Conservation (phyloP, 1,284 basidiomycete species). For the Cutaneotrichosporon sp. region DNA sequence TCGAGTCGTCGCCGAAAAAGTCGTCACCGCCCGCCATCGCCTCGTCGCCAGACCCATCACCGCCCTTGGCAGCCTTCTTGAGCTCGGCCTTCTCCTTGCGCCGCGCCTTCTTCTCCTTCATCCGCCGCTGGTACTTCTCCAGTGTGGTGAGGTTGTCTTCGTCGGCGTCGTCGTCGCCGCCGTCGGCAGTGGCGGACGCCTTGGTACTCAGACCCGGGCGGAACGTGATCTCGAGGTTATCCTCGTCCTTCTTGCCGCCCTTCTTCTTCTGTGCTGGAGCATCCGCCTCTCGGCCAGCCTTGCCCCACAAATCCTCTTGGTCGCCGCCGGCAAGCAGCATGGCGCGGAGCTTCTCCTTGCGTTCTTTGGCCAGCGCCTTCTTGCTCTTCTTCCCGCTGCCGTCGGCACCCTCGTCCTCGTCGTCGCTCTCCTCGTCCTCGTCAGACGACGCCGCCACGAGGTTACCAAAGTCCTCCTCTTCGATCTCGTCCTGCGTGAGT, state of each 20-base stretch:
- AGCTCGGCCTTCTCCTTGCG: conserved; percentile 53
- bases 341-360: conserved; percentile 61
- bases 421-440: conserved; percentile 49
- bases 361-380: conserved; percentile 47
- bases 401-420: conserved; percentile 30
- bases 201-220: conserved; percentile 63
- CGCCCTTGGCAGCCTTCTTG: conserved; percentile 48
- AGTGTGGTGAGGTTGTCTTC: conserved; percentile 70
- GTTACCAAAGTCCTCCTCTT: conserved; percentile 78
- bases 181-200: conserved; percentile 27
- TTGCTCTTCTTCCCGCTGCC: conserved; percentile 49
- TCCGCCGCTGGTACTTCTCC: conserved; percentile 72
- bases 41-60: conserved; percentile 18
- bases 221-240: conserved; percentile 86
- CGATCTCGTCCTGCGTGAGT: conserved; percentile 75
- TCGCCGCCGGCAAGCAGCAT: conserved; percentile 61
- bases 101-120: conserved; percentile 75
- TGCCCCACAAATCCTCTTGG: conserved; percentile 64
- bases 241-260: conserved; percentile 35
- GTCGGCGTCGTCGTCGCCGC: conserved; percentile 25
- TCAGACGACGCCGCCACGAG: conserved; percentile 71
- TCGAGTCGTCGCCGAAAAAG: conserved; percentile 60
- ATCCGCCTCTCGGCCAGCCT: conserved; percentile 31
- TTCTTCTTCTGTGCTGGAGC: conserved; percentile 18
- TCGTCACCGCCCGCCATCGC: conserved; percentile 53